Evolutionary conservation across 495 filamentous ascomycete species (phyloP).

Genomic region (Daldinia vernicosa): DNA sequence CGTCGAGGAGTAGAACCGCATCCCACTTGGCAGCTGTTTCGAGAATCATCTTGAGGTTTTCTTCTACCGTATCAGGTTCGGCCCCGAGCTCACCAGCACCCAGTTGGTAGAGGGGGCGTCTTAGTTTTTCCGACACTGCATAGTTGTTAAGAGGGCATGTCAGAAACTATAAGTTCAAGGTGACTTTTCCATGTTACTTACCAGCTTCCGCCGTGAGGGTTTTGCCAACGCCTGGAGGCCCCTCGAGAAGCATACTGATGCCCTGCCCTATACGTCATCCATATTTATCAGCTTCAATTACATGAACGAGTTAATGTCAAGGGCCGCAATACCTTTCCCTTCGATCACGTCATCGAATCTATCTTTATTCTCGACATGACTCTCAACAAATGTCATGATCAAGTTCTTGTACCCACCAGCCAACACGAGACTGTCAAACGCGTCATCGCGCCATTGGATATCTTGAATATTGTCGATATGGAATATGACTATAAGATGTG

Average conservation of each 20-base stretch:
- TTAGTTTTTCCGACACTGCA: constrained; percentile 58
- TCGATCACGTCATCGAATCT: constrained; percentile 73
- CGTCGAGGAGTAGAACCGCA: constrained; percentile 67
- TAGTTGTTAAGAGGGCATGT: neutral
- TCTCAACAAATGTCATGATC: constrained; percentile 62
- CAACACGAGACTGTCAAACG: constrained; percentile 68
- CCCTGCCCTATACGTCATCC: constrained; percentile 48
- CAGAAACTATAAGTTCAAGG: neutral
- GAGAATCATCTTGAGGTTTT: constrained; percentile 59
- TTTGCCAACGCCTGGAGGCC: constrained; percentile 65
- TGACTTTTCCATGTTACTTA: neutral
- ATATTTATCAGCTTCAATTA: neutral
- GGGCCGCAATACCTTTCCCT: constrained; percentile 59
- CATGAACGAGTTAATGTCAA: neutral
- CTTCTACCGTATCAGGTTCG: constrained; percentile 56
- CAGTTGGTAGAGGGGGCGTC: constrained; percentile 61
- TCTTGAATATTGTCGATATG: constrained; percentile 50
- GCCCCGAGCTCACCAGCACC: constrained; percentile 64
- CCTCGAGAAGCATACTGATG: constrained; percentile 65
- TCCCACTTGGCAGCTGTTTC: constrained; percentile 60
- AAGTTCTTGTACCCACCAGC: constrained; percentile 62
- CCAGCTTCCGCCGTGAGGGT: constrained; percentile 63
- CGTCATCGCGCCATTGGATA: constrained; percentile 63
- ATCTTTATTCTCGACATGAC: constrained; percentile 53
- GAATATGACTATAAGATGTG: constrained; percentile 42